A percentile compares a stretch with the other conserved stretches of the same genome.
Conservation (phyloP, 495 filamentous ascomycete species). For the Trichoderma gamsii region DNA sequence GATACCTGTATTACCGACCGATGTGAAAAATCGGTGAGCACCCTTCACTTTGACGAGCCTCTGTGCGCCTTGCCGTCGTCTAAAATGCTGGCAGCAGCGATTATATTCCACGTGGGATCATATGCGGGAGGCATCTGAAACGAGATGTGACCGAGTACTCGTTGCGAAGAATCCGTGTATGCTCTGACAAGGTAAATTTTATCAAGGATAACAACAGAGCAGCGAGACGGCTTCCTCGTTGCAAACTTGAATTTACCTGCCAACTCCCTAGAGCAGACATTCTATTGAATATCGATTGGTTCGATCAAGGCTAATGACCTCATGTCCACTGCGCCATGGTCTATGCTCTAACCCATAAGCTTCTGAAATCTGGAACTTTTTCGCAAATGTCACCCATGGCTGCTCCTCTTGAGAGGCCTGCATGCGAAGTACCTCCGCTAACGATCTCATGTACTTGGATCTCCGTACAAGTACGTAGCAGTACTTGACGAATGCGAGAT, state of each 20-base stretch:
- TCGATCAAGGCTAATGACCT: not conserved
- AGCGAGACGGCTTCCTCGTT: not conserved
- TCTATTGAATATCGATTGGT: not conserved
- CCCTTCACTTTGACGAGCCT: too few species aligned
- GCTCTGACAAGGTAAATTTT: not conserved
- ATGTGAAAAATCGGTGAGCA: too few species aligned
- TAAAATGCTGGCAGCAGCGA: too few species aligned
- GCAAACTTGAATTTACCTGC: not conserved
- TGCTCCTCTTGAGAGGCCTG: not conserved
- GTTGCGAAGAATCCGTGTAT: not conserved
- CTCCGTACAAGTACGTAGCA: not conserved
- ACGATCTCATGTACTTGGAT: not conserved
- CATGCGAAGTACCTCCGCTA: not conserved
- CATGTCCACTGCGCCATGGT: not conserved
- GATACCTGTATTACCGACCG: not conserved
- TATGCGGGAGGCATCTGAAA: too few species aligned
- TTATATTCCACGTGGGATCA: too few species aligned
- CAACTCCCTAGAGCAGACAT: not conserved
- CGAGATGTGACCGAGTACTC: not conserved
- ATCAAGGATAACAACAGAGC: not conserved
- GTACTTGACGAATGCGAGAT: not conserved
- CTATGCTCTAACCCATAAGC: not conserved
- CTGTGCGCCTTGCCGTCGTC: too few species aligned
- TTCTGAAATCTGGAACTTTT: not conserved
- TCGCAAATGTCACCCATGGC: not conserved